These are phyloP conservation scores for Fusarium succisae DNA, from an alignment of 2,329 filamentous ascomycete species.

Conservation along the genomic window DNA sequence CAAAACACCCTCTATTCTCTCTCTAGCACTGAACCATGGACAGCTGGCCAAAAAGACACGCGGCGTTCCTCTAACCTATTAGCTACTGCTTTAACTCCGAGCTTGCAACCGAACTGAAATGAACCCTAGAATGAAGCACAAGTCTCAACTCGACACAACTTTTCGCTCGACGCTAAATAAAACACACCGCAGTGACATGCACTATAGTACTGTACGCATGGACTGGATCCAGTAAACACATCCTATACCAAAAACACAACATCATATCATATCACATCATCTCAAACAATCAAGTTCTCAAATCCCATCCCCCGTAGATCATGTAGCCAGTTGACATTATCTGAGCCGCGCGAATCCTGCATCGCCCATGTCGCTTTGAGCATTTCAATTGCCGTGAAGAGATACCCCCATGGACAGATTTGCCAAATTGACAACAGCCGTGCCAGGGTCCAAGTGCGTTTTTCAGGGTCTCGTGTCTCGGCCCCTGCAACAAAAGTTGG, in stretches of 20 bases:
- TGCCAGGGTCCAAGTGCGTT: constrained; percentile 61
- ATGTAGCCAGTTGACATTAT: constrained; percentile 52
- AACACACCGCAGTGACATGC: constrained; percentile 5
- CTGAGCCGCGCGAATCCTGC: constrained; percentile 47
- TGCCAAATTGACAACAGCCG: constrained; percentile 57
- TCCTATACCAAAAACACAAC: constrained; percentile 1
- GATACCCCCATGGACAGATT: constrained; percentile 60
- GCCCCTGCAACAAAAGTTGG: constrained; percentile 67
- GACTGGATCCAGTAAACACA: constrained; percentile 15
- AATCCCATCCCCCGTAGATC: constrained; percentile 55
- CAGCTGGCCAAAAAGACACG: constrained; percentile 20
- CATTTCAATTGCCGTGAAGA: constrained; percentile 60
- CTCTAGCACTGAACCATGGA: constrained; percentile 24
- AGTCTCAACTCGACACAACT: constrained; percentile 23
- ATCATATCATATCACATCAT: not conserved
- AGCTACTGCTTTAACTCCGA: constrained; percentile 19
- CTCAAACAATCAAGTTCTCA: constrained; percentile 58
- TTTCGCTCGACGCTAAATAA: constrained; percentile 23
- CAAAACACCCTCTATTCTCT: constrained; percentile 14
- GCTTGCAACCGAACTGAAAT: constrained; percentile 10
- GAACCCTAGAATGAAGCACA: constrained; percentile 19
- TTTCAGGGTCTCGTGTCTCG: constrained; percentile 58
- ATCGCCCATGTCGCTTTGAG: constrained; percentile 58
- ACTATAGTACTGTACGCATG: constrained; percentile 1
- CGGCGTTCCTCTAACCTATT: constrained; percentile 13